Percentiles rank a stretch among this genome's conserved stretches.
phyloP scores from a whole-genome alignment of 768 basidiomycete genomes.

The Mycena kentingensis region DNA sequence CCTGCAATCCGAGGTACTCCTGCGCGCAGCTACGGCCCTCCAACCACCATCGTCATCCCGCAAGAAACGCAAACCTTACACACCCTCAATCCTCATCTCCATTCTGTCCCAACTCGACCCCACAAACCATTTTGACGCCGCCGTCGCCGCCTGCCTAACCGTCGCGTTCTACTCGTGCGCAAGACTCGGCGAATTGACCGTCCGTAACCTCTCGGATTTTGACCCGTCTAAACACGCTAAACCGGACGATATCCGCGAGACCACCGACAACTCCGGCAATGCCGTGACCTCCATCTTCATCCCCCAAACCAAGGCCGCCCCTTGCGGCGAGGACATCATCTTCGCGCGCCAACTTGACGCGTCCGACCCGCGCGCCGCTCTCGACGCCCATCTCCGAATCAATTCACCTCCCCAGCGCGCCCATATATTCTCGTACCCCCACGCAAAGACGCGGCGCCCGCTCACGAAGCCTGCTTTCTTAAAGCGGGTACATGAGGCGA shows the following conservation, averaged over 20 bases:
- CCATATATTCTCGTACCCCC: slow-evolving; percentile 35
- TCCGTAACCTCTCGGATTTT: background rate
- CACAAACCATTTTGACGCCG: background rate
- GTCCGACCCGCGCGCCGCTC: slow-evolving; percentile 28
- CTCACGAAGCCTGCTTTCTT: slow-evolving; percentile 33
- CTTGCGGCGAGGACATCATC: slow-evolving; percentile 33
- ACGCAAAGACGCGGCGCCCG: slow-evolving; percentile 12
- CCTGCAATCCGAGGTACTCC: slow-evolving; percentile 10
- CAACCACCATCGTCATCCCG: slow-evolving; percentile 13
- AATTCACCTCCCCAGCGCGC: slow-evolving; percentile 28
- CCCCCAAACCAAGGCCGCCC: slow-evolving; percentile 25
- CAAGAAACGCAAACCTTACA: slow-evolving; percentile 14
- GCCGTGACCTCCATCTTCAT: slow-evolving; percentile 26
- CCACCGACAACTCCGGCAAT: background rate
- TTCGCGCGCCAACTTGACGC: slow-evolving; percentile 27
- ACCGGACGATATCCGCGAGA: background rate
- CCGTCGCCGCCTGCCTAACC: background rate
- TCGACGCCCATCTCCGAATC: slow-evolving; percentile 30
- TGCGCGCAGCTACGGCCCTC: slow-evolving; percentile 16
- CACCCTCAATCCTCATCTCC: slow-evolving; percentile 5
- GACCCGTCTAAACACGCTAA: background rate
- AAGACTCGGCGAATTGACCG: background rate
- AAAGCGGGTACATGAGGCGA: slow-evolving; percentile 12
- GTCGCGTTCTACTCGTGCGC: slow-evolving; percentile 2
- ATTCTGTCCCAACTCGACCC: slow-evolving; percentile 6